Evolutionary conservation across 2,329 filamentous ascomycete species (phyloP).

Genomic region (Arthrobotrys megalospora): DNA sequence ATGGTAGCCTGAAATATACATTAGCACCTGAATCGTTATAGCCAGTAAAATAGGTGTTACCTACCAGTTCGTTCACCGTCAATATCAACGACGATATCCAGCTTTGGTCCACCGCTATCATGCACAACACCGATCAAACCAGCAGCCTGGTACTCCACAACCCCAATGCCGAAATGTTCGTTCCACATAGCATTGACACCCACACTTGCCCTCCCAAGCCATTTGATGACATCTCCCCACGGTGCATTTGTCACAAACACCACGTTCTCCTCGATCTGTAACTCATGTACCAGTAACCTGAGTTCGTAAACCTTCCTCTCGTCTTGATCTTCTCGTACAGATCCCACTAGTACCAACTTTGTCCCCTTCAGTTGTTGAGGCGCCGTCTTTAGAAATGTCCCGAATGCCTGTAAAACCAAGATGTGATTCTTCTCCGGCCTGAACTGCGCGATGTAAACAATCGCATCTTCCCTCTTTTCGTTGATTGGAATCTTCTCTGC

Average conservation of each 20-base stretch:
- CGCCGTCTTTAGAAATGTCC: constrained; percentile 75
- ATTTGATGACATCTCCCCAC: constrained; percentile 87
- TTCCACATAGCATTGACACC: constrained; percentile 99
- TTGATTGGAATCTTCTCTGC: constrained; percentile 74
- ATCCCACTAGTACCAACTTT: constrained; percentile 87
- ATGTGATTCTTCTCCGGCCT: constrained; percentile 97
- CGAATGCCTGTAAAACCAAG: constrained; percentile 87
- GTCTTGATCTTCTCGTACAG: constrained; percentile 87
- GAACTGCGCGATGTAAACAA: constrained; percentile 97
- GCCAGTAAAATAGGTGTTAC: constrained; percentile 62
- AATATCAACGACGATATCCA: constrained; percentile 89
- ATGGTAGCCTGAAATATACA: constrained; percentile 77
- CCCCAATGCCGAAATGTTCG: constrained; percentile 98
- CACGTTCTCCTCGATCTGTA: constrained; percentile 85
- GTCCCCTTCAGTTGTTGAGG: constrained; percentile 67
- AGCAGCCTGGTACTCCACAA: constrained; percentile 97
- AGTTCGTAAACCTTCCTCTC: constrained; percentile 89
- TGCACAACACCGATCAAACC: constrained; percentile 94
- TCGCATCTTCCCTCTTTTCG: constrained; percentile 76
- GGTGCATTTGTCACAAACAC: constrained; percentile 91
- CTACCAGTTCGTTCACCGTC: constrained; percentile 83
- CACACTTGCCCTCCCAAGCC: constrained; percentile 81
- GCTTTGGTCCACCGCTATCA: constrained; percentile 89
- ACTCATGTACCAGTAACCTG: constrained; percentile 85
- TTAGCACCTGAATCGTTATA: not conserved